Conservation (phyloP, 176 grass and related monocot genomes). For the Bonia amplexicaulis region DNA sequence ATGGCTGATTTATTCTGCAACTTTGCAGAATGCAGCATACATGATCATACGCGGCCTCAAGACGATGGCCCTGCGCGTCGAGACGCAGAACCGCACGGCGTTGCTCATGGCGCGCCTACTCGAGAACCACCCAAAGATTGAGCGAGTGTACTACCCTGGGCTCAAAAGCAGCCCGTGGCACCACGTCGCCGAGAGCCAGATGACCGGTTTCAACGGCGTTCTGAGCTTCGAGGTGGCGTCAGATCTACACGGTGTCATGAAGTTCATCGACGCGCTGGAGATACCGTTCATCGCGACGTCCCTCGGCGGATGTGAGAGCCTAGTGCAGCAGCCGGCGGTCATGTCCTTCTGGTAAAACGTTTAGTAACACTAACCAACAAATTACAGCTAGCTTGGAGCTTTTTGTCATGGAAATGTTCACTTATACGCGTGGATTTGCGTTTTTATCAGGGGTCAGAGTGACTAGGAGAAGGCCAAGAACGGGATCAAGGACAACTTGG, state of each 20-base stretch:
- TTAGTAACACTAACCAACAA: not conserved
- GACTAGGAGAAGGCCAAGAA: constrained; percentile 37
- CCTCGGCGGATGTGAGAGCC: constrained; percentile 52
- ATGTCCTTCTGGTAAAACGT: constrained; percentile 51
- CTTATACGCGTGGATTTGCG: not conserved
- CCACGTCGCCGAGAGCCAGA: constrained; percentile 31
- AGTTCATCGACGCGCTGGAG: constrained; percentile 47
- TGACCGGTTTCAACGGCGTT: constrained; percentile 42
- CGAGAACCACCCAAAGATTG: constrained; percentile 44
- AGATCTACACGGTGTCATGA: constrained; percentile 30
- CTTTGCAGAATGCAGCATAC: constrained; percentile 49
- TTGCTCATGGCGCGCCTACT: constrained; percentile 50
- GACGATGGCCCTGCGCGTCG: constrained; percentile 47
- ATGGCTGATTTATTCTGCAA: not conserved
- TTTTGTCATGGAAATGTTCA: not conserved
- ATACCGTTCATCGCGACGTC: constrained; percentile 56
- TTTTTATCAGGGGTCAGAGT: not conserved
- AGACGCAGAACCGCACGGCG: constrained; percentile 42
- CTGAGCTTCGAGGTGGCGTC: constrained; percentile 51
- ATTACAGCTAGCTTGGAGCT: not conserved
- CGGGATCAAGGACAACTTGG: constrained; percentile 22
- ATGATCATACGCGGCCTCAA: constrained; percentile 60
- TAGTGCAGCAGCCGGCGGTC: constrained; percentile 57
- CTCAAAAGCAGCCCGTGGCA: constrained; percentile 52
- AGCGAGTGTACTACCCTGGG: constrained; percentile 52